Base-by-base conservation (phyloP, 1,284 basidiomycete species). In the Ganoderma sinense region DNA sequence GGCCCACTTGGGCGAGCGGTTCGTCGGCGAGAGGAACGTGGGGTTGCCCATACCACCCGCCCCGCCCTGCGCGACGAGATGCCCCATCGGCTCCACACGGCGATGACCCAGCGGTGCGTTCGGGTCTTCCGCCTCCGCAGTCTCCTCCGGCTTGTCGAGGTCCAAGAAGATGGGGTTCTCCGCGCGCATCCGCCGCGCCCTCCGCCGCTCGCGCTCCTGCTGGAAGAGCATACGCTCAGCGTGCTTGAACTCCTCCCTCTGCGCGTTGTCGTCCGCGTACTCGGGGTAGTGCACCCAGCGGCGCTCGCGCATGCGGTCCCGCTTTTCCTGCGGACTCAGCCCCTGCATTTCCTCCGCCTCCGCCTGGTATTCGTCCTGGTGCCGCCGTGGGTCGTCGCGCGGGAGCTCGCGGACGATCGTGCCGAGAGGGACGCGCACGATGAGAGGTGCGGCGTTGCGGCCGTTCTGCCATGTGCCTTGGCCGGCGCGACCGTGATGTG, bases 31-130 rank as follows among this genome's bases (percentile, higher is more conserved):
- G 59, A 91, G 82, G 75, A 97, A 98, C 75, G 94, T 91, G 0
- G 96, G 94, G 77, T 99, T 99, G 7, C 98, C 98, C 16, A 94
- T 79, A 0, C 98, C 98, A 1, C 96, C 96, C 2, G 80, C 74
- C 0, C 98, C 98, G 1, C 98, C 98, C 2, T 87, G 78, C 0
- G 93, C 91, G 51, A 98, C 80, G 13, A 97, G 82, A 64, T 94
- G 87, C 0, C 93, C 93, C 0, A 91, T 82, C 26, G 86, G 82
- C 64, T 88, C 88, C 11, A 84, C 82, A 48, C 86, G 86, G 33
- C 91, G 90, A 4, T 88, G 83, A 4, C 93, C 90, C 0, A 97
- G 84, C 0, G 94, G 90, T 0, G 90, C 88, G 69, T 81, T 80
- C 36, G 76, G 73, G 68, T 93, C 84, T 2, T 84, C 84, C 16